Evolutionary conservation across 2,329 filamentous ascomycete species (phyloP), one percentile per base, ranked within the genome.

Genomic region (Pestalotiopsis sp.): DNA sequence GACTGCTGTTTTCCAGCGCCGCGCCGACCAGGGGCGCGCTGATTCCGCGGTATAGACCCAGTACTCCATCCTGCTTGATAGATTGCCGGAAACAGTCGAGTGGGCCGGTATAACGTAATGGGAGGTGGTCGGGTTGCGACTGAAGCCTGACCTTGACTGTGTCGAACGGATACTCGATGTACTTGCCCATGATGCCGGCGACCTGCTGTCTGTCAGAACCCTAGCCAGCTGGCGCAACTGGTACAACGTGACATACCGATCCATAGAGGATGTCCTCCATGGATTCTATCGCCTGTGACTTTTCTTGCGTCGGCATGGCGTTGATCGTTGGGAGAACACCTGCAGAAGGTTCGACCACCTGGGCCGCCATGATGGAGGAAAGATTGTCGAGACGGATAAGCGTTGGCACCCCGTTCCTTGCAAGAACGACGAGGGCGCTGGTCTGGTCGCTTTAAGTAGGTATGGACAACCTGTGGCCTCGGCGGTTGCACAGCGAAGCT

Each of bases 121-220:
- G 94, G 2, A 94, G 85, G 75, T 92, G 89, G 79, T 95, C 92
- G 41, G 94, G 93, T 80, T 98, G 95, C n/a, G 95, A 96, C 80
- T 99, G 96, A 12, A 99, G 89, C 56, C 96, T 93, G 70, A 99
- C 96, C 83, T 99, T 99, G 80, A 99, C 91, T 0, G 96, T 99
- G 82, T 99, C 96, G 82, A 99, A 99, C 27, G 96, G 96, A 79
- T 98, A 99, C 80, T 99, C 96, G 78, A 99, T 95, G 80, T 95
- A 93, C 84, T 98, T 99, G 71, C 95, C 95, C 45, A 93, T 91
- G 69, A 97, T 89, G 70, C 96, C 96, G 67, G 95, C 95, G 69
- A 89, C 80, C 92, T 94, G 72, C 1, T 7, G 4, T 62, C 25
- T 17, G 68, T 74, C 69, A 77, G 73, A 38, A 59, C 25, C 65